Evolutionary conservation across 176 grass and related monocot genomes (phyloP).

Genomic region (Musa itinerans): DNA sequence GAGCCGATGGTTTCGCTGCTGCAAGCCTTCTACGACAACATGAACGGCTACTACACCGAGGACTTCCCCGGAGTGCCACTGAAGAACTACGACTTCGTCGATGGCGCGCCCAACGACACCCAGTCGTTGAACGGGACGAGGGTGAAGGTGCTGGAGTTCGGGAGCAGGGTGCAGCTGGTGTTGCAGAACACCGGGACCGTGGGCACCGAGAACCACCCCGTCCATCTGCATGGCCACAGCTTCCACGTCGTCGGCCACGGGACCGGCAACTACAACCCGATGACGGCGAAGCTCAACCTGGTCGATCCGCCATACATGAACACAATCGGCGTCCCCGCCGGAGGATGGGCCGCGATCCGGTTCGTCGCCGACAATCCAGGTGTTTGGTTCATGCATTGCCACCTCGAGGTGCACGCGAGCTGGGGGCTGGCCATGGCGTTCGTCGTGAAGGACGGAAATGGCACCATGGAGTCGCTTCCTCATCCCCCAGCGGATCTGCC

Average conservation of each 20-base stretch:
- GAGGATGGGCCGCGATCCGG: slow-evolving; percentile 30
- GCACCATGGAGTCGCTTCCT: slow-evolving; percentile 26
- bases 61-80: slow-evolving; percentile 25
- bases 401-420: slow-evolving; percentile 28
- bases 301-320: slow-evolving; percentile 35
- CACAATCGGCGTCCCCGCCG: slow-evolving; percentile 29
- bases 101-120: slow-evolving; percentile 24
- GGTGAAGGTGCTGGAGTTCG: slow-evolving; percentile 27
- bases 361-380: slow-evolving; percentile 34
- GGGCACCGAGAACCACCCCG: slow-evolving; percentile 26
- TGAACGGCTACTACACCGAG: slow-evolving; percentile 21
- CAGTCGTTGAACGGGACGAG: slow-evolving; percentile 22
- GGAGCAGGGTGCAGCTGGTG: slow-evolving; percentile 16
- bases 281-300: slow-evolving; percentile 19
- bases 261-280: slow-evolving; percentile 23
- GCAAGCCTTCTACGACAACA: slow-evolving; percentile 22
- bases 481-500: slow-evolving; percentile 31
- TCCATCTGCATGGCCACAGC: slow-evolving; percentile 32
- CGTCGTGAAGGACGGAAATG: slow-evolving; percentile 30
- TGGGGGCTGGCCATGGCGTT: slow-evolving; percentile 34
- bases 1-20: slow-evolving; percentile 21
- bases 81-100: slow-evolving; percentile 20
- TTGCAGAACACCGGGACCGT: slow-evolving; percentile 24
- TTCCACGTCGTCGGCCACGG: slow-evolving; percentile 28
- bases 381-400: slow-evolving; percentile 37